Conservation (phyloP, 306 rosid species). For the Geum urbanum region DNA sequence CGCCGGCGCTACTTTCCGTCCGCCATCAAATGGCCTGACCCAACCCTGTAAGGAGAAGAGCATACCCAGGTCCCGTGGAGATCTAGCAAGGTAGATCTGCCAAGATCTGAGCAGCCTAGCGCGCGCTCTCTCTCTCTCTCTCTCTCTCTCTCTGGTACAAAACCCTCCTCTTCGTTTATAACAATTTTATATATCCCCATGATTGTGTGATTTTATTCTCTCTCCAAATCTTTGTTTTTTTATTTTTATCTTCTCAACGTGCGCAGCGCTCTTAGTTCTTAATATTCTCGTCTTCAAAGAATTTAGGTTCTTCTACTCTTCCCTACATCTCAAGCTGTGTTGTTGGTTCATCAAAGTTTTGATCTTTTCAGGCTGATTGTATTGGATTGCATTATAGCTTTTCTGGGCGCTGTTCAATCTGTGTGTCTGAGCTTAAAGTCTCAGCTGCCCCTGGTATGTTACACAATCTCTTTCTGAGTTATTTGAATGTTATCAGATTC, state of each 20-base stretch:
- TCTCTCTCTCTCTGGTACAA: not conserved
- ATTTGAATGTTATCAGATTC: not conserved
- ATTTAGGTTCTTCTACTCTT: conserved; percentile 29
- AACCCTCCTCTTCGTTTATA: not conserved
- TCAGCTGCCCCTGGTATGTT: conserved; percentile 21
- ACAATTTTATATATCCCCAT: not conserved
- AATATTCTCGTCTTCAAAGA: no score
- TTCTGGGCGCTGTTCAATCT: conserved; percentile 13
- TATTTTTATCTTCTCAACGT: conserved; percentile 21
- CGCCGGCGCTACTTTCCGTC: no score
- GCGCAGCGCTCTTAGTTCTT: conserved; percentile 15
- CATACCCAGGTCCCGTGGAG: no score
- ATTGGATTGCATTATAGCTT: not conserved
- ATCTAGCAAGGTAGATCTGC: no score
- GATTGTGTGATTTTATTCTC: conserved; percentile 16
- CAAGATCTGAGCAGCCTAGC: no score
- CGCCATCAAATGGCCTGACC: no score
- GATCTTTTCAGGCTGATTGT: not conserved
- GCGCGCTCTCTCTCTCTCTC: no score
- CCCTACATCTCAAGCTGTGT: not conserved
- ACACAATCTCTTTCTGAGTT: conserved; percentile 9
- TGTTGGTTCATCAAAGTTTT: not conserved
- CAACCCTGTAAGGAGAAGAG: no score
- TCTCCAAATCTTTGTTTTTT: conserved; percentile 22
- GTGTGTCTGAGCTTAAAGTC: conserved; percentile 17